A percentile compares a stretch with the other conserved stretches of the same genome.
phyloP scores from a whole-genome alignment of 1,139 yeast genomes.

The Pichia sp. region DNA sequence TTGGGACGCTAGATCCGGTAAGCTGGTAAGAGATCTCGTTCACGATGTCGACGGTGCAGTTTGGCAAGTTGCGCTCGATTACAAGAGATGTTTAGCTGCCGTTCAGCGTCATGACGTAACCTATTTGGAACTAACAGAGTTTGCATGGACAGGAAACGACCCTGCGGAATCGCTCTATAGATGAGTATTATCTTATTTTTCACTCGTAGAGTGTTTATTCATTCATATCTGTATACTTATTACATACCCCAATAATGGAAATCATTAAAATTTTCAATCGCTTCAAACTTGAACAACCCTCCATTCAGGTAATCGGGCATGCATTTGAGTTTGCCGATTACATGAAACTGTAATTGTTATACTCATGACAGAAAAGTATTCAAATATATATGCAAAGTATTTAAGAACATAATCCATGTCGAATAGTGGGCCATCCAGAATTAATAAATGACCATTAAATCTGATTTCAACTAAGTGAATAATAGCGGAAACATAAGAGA shows the following conservation, averaged over 20 bases:
- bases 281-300: not conserved
- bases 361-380: too few relatives aligned
- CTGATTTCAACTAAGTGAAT: too few relatives aligned
- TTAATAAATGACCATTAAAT: too few relatives aligned
- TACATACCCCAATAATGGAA: too few relatives aligned
- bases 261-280: too few relatives aligned
- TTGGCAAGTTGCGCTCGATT: constrained; percentile 92
- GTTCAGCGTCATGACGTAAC: constrained; percentile 61
- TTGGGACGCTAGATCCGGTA: constrained; percentile 80
- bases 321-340: too few relatives aligned
- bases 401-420: too few relatives aligned
- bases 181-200: not conserved
- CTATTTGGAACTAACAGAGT: constrained; percentile 42
- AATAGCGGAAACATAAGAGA: too few relatives aligned
- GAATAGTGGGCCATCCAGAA: too few relatives aligned
- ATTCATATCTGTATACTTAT: not conserved
- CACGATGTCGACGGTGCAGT: constrained; percentile 74
- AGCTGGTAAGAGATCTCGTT: constrained; percentile 65
- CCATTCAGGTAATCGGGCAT: too few relatives aligned
- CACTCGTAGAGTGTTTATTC: not conserved
- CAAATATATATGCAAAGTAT: too few relatives aligned
- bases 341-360: too few relatives aligned
- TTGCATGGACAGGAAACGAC: constrained; percentile 1
- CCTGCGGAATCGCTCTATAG: not conserved
- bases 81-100: constrained; percentile 83